These are phyloP conservation scores for Penstemon newberryi DNA, from an alignment of 257 asterid genomes.

Conservation along the genomic window DNA sequence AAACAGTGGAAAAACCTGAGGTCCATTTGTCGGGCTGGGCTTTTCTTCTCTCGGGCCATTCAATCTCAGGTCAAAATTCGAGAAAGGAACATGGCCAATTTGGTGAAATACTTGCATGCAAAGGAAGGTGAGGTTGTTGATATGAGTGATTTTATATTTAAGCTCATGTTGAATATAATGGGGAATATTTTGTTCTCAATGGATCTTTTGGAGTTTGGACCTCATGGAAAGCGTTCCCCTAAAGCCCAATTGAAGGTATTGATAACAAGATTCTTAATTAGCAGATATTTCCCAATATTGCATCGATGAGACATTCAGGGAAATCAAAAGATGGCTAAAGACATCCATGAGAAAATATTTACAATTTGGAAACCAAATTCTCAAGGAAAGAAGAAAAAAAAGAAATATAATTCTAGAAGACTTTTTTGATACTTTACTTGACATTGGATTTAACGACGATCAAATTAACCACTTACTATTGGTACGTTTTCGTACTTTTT, in stretches of 20 bases:
- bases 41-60: no score
- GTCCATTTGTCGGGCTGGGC: background rate
- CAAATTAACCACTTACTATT: background rate
- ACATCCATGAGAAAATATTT: background rate
- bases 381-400: background rate
- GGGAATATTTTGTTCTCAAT: background rate
- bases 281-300: background rate
- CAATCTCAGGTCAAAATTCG: no score
- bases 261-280: background rate
- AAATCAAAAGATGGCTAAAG: background rate
- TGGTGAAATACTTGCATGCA: background rate
- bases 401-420: background rate
- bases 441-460: background rate
- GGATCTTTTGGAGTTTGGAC: no score
- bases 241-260: no score
- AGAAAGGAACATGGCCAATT: background rate
- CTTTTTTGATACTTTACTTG: constrained; percentile 11
- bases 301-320: background rate
- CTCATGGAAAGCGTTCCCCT: no score
- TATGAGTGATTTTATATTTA: no score
- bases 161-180: background rate
- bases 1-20: constrained; percentile 1
- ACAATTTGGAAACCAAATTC: background rate
- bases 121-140: background rate
- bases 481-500: background rate